These are phyloP conservation scores for Nicotiana paniculata DNA, from an alignment of 257 asterid genomes.

Conservation along the genomic window DNA sequence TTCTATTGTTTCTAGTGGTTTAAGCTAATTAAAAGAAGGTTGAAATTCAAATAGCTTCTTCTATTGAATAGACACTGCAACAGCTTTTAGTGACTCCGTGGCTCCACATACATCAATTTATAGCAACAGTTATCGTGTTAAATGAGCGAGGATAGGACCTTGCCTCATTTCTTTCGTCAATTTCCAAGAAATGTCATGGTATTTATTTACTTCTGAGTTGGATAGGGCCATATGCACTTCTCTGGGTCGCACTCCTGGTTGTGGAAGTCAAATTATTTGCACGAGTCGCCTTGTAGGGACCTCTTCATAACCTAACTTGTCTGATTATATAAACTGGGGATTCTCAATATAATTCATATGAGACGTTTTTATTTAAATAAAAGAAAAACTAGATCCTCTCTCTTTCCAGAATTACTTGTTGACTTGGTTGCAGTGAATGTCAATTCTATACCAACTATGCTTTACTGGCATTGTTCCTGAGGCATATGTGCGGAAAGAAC, in stretches of 20 bases:
- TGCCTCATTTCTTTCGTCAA: background rate
- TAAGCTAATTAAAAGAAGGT: background rate
- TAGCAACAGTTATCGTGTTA: background rate
- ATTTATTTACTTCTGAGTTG: background rate
- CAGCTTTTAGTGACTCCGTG: background rate
- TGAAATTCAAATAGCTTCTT: background rate
- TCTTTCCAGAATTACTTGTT: background rate
- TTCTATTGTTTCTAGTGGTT: background rate
- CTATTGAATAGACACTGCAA: background rate
- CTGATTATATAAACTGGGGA: background rate
- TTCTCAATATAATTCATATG: background rate
- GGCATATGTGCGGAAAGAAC: background rate
- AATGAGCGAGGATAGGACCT: background rate
- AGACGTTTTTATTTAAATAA: background rate
- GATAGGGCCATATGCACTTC: background rate
- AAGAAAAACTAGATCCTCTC: background rate
- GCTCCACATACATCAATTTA: background rate
- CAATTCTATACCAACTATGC: background rate
- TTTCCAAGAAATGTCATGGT: background rate
- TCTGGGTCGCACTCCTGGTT: background rate
- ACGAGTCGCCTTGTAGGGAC: background rate
- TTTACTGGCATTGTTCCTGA: background rate
- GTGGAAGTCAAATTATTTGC: background rate
- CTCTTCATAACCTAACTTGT: background rate
- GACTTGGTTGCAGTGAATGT: background rate